Base-by-base conservation (phyloP, 1,284 basidiomycete species). In the Ceratobasidium sp. region DNA sequence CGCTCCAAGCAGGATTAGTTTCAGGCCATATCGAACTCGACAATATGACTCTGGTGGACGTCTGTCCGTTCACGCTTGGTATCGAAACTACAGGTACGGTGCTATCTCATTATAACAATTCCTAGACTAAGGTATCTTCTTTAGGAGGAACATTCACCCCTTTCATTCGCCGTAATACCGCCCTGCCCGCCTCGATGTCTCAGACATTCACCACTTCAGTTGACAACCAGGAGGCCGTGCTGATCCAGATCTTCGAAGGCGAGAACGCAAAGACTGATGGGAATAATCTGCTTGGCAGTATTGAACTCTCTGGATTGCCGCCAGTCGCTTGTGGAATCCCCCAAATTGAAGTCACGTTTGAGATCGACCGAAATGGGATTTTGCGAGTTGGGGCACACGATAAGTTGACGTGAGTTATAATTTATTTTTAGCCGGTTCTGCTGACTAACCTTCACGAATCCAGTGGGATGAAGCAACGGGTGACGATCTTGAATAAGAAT, bases 1-100 rank as follows among this genome's bases (percentile, higher is more conserved):
- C 97, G 78, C 97, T 99, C 81, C 97, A 99, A 87, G 98, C 96
- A 78, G 85, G 86, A 75, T 83, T 87, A 81, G 83, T 87, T 82
- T 84, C 83, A 19, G 84, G 84, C 76, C 83, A 85, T 80, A 84
- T 83, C 80, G 84, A 84, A 81, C 84, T 81, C 56, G 82, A 83
- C 79, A 84, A 86, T 80, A 79, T 86, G 62, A 82, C 85, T 73
- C 81, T 86, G 57, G 81, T 85, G 79, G 84, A 86, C 75, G 84
- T 86, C 64, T 83, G 83, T 57, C 85, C 85, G 57, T 82, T 86
- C 56, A 84, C 84, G 54, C 82, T 84, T 79, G 85, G 54, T 27
- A 57, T 57, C n/a, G 9, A 57, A n/a, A 33, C 36, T 33, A 17
- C 33, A 45, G n/a, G 29, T 54, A 9, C 29, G 17, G 11, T 15